Evolutionary conservation across 2,329 filamentous ascomycete genomes (phyloP).

Genomic region (Colletotrichum cordylinicola): DNA sequence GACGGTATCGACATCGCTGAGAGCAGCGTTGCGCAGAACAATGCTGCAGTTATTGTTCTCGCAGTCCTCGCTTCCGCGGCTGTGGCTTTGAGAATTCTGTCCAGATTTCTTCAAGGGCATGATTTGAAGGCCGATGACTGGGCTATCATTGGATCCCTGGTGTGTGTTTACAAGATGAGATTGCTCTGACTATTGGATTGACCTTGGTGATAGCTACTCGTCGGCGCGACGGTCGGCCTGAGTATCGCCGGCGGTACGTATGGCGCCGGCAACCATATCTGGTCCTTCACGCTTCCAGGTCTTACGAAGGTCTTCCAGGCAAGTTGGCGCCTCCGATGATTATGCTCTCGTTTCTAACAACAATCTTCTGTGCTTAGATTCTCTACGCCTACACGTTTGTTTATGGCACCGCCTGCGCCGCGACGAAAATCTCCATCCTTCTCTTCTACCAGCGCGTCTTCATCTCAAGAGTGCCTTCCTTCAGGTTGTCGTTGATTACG

Average conservation of each 20-base stretch:
- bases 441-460: slow-evolving; percentile 24
- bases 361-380: not conserved
- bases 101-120: not conserved
- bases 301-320: not conserved
- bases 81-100: not conserved
- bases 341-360: not conserved
- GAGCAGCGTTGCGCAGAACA: not conserved
- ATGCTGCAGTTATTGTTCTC: slow-evolving; percentile 4
- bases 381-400: slow-evolving; percentile 21
- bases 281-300: not conserved
- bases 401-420: slow-evolving; percentile 18
- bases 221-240: slow-evolving; percentile 1
- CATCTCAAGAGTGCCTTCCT: not conserved
- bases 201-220: not conserved
- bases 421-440: slow-evolving; percentile 22
- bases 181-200: not conserved
- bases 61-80: not conserved
- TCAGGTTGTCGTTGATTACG: not conserved
- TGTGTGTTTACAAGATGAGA: not conserved
- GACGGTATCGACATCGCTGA: not conserved
- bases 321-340: not conserved
- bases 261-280: slow-evolving; percentile 10
- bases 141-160: not conserved
- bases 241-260: not conserved
- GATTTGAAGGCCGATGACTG: slow-evolving; percentile 3